Conservation (phyloP, 106 monocot genomes). For the Allium fistulosum region DNA sequence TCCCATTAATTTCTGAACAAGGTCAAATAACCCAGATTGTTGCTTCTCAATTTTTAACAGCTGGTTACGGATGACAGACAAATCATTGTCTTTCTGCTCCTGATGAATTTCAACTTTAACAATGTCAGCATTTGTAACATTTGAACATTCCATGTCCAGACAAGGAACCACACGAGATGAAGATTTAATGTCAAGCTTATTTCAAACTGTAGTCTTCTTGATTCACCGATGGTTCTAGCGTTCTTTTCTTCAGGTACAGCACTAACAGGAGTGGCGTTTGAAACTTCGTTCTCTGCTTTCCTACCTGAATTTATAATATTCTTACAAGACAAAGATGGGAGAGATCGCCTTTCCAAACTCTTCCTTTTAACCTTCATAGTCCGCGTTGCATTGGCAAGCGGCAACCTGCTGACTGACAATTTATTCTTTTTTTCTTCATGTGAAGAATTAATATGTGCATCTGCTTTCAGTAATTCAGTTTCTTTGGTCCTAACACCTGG, state of each 20-base stretch:
- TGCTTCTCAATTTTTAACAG: slow-evolving; percentile 93
- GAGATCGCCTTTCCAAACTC: slow-evolving; percentile 16
- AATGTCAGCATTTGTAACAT: slow-evolving; percentile 8
- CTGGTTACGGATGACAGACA: slow-evolving; percentile 68
- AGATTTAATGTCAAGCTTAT: slow-evolving; percentile 37
- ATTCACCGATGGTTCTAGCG: slow-evolving; percentile 22
- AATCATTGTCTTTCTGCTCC: slow-evolving; percentile 45
- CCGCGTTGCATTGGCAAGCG: slow-evolving; percentile 45
- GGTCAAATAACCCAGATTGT: slow-evolving; percentile 72
- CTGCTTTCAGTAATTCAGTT: slow-evolving; percentile 6
- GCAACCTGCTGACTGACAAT: slow-evolving; percentile 38
- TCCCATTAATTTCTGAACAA: slow-evolving; percentile 87
- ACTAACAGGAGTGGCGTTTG: slow-evolving; percentile 17
- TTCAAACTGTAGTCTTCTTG: slow-evolving; percentile 33
- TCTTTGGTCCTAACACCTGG: slow-evolving; percentile 11
- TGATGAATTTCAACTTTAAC: slow-evolving; percentile 16
- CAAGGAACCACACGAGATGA: slow-evolving; percentile 33
- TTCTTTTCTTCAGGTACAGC: slow-evolving; percentile 31
- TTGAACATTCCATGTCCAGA: slow-evolving; percentile 38
- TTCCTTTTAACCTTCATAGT: slow-evolving; percentile 16
- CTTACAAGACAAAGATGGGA: slow-evolving; percentile 27
- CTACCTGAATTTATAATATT: not conserved
- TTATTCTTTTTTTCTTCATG: slow-evolving; percentile 25
- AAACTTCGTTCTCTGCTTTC: slow-evolving; percentile 9
- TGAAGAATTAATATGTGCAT: slow-evolving; percentile 21